Base-by-base conservation (phyloP, 2,329 filamentous ascomycete genomes). In the Epichloe gansuensis region DNA sequence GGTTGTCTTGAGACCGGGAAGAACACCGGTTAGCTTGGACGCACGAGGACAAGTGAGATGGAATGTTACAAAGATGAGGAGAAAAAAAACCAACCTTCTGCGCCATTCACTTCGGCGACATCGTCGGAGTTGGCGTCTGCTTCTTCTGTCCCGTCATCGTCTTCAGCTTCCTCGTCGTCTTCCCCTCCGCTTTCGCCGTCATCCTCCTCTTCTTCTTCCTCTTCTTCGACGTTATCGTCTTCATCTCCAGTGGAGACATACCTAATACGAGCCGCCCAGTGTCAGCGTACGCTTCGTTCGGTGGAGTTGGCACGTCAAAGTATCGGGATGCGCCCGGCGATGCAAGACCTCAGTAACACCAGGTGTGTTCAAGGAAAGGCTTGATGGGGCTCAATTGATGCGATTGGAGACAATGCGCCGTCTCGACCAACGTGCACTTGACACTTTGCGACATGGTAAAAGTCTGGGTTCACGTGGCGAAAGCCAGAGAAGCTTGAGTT, bases 171-270 rank as follows among this genome's bases (percentile, higher is more conserved):
- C n/a, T 58, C 65, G 13, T 54, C 55, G 17, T 54, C 62, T 2
- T 40, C 61, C 34, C 57, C 58, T n/a, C 58, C 60, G 9, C 62
- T 64, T n/a, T 60, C 61, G 8, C 58, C 64, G 11, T 57, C 61
- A 15, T 64, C 67, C 1, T 64, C 68, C 4, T 64, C 66, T 3
- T 60, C 66, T 0, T 65, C 67, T 1, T 70, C 68, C 2, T 67
- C 69, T 4, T 70, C 68, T 34, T 68, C 68, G 40, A 63, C 65
- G 23, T 63, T 65, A 21, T 68, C 71, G 15, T 67, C 70, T 51
- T 74, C 70, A 42, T 73, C 66, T 56, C 63, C 66, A 49, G 62
- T 62, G 44, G 61, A 67, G 57, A 63, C 55, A 51, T 70, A 69
- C 61, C 68, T 70, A 15, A 11, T n/a, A 17, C 13, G 21, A 51